Base-by-base conservation (phyloP, 176 grass and related monocot genomes). In the Raddia guianensis region DNA sequence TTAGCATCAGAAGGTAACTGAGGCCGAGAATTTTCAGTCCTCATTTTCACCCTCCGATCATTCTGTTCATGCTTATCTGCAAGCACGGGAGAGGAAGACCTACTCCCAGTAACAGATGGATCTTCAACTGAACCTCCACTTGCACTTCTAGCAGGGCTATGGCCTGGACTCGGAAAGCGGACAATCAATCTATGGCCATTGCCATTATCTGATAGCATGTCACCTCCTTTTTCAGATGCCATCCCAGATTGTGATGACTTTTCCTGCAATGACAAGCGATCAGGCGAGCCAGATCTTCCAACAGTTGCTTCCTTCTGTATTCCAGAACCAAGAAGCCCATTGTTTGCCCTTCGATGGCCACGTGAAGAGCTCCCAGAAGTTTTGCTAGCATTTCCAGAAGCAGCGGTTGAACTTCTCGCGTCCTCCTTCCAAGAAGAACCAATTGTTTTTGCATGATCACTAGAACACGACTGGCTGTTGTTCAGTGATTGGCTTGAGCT, bases 401-500 rank as follows among this genome's bases (percentile, higher is more conserved):
- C 89, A 59, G 91, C 85, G 75, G 89, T 97, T 76, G 94, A 97
- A 84, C 89, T 94, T 69, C 80, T 85, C 3, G 89, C 85, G 16
- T 94, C 94, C 83, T 97, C 92, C 63, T 90, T 92, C 82, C 79
- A 89, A 64, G 84, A 89, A 84, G 84, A 89, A 84, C 71, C 80
- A 43, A 87, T 46, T 71, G 86, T 81, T 87, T 89, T 89, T 66
- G 73, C 81, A 76, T 89, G 91, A 87, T 97, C 94, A 37, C 91
- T 91, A 27, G 91, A 93, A 51, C 91, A 92, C 49, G 94, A 94
- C 68, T 97, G 94, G 77, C 94, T 97, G 54, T 97, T 94, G 61
- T 94, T 94, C 48, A 84, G 76, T 13, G 91, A 97, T 69, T 97
- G 94, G 72, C 91, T 94, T 63, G 94, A 97, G 81, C 91, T 97